Percentiles rank a stretch among this genome's conserved stretches.
phyloP scores from a whole-genome alignment of 768 basidiomycete genomes.

The Lanmaoa pseudosensibilis region DNA sequence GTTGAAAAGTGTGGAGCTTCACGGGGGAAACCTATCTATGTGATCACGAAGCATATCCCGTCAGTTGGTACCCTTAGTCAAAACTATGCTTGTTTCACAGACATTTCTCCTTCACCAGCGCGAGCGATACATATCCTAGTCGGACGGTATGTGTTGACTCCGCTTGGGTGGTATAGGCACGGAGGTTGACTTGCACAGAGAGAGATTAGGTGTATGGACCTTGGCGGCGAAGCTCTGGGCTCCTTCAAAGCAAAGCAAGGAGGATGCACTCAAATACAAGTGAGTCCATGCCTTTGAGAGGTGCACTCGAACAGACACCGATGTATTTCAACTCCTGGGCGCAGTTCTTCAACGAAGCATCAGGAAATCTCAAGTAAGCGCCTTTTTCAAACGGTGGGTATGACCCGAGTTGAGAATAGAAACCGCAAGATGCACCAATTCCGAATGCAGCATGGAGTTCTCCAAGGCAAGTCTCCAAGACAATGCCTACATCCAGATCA shows the following conservation, averaged over 20 bases:
- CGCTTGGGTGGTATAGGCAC: background rate
- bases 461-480: conserved; percentile 41
- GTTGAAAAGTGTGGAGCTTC: conserved; percentile 44
- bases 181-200: conserved; percentile 29
- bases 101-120: conserved; percentile 19
- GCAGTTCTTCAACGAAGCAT: conserved; percentile 42
- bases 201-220: conserved; percentile 46
- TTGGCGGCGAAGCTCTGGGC: conserved; percentile 40
- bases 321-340: background rate
- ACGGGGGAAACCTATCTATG: conserved; percentile 43
- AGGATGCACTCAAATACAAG: conserved; percentile 44
- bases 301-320: background rate
- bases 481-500: conserved; percentile 43
- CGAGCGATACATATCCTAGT: conserved; percentile 32
- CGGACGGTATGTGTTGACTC: conserved; percentile 32
- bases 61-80: conserved; percentile 29
- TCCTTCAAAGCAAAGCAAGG: conserved; percentile 41
- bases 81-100: conserved; percentile 18
- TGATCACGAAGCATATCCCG: conserved; percentile 44
- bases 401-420: conserved; percentile 12
- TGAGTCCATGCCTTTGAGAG: conserved; percentile 16
- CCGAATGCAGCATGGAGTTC: conserved; percentile 41
- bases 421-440: conserved; percentile 36
- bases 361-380: conserved; percentile 38
- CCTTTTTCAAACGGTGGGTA: conserved; percentile 6